Conservation (phyloP, 306 rosid genomes). For the Abrus precatorius region DNA sequence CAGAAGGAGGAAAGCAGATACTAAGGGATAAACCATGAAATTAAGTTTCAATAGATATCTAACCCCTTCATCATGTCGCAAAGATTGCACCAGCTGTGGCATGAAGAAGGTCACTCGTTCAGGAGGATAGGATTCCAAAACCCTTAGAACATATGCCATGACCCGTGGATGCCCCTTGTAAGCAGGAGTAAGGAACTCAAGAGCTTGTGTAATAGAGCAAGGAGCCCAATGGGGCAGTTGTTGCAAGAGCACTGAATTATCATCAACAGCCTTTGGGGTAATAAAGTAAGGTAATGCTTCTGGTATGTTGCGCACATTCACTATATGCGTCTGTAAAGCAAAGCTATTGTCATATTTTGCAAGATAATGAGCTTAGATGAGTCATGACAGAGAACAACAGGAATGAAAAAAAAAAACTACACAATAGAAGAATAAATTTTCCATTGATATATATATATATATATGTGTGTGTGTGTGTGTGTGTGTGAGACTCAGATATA, state of each 20-base stretch:
- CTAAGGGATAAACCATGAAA: constrained; percentile 26
- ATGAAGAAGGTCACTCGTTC: constrained; percentile 93
- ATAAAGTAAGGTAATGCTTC: constrained; percentile 97
- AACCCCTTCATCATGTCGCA: constrained; percentile 96
- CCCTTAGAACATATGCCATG: constrained; percentile 97
- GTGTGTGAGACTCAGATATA: neutral
- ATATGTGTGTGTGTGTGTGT: too few relatives aligned
- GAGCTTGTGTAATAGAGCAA: constrained; percentile 96
- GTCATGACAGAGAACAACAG: constrained; percentile 17
- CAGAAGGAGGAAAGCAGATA: constrained; percentile 36
- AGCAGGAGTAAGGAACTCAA: constrained; percentile 94
- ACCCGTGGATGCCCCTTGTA: constrained; percentile 98
- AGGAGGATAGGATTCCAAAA: constrained; percentile 96
- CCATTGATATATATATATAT: too few relatives aligned
- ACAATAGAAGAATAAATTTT: constrained; percentile 13
- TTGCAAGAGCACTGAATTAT: constrained; percentile 89
- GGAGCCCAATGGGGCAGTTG: constrained; percentile 99
- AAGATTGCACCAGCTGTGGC: constrained; percentile 98
- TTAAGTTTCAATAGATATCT: constrained; percentile 52
- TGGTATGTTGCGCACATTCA: constrained; percentile 86
- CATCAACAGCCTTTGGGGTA: constrained; percentile 93
- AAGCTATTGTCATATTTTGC: constrained; percentile 39
- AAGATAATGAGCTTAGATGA: constrained; percentile 32
- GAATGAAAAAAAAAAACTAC: neutral
- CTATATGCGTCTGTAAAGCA: constrained; percentile 76